Evolutionary conservation across 106 monocot genomes (phyloP).

Genomic region (Gastrodia elata): DNA sequence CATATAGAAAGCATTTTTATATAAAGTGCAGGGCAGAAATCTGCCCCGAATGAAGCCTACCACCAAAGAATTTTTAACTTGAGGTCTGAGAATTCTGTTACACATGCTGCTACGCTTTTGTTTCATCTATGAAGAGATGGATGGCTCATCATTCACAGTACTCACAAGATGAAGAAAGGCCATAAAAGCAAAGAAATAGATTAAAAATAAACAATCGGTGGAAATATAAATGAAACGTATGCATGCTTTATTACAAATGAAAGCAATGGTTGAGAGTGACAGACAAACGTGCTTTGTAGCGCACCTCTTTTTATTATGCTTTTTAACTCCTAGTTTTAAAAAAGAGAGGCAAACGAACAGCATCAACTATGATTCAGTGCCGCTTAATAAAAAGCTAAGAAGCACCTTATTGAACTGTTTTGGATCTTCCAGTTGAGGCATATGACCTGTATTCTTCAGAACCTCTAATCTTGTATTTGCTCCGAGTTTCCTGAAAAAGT

Average conservation of each 20-base stretch:
- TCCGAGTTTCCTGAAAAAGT: slow-evolving; percentile 34
- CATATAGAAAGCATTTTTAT: too few relatives aligned
- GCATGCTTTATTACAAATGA: neutral
- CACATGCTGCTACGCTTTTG: too few relatives aligned
- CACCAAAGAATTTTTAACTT: too few relatives aligned
- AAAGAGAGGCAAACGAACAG: neutral
- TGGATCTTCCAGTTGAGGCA: slow-evolving; percentile 47
- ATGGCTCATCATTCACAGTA: too few relatives aligned
- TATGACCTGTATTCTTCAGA: slow-evolving; percentile 41
- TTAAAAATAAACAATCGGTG: too few relatives aligned
- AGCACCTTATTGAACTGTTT: slow-evolving; percentile 33
- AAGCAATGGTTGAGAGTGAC: neutral
- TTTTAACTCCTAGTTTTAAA: too few relatives aligned
- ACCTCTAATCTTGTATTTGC: slow-evolving; percentile 32
- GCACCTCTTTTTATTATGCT: neutral
- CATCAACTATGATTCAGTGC: neutral
- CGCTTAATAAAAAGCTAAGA: slow-evolving; percentile 26
- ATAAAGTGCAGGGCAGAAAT: too few relatives aligned
- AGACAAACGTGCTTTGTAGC: neutral
- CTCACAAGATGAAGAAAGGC: too few relatives aligned
- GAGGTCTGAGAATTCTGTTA: too few relatives aligned
- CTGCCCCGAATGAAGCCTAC: too few relatives aligned
- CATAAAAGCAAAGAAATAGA: too few relatives aligned
- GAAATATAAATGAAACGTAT: neutral
- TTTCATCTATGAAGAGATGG: too few relatives aligned